These are phyloP conservation scores for Candida michaelii DNA, from an alignment of 805 yeast species.

Conservation along the genomic window DNA sequence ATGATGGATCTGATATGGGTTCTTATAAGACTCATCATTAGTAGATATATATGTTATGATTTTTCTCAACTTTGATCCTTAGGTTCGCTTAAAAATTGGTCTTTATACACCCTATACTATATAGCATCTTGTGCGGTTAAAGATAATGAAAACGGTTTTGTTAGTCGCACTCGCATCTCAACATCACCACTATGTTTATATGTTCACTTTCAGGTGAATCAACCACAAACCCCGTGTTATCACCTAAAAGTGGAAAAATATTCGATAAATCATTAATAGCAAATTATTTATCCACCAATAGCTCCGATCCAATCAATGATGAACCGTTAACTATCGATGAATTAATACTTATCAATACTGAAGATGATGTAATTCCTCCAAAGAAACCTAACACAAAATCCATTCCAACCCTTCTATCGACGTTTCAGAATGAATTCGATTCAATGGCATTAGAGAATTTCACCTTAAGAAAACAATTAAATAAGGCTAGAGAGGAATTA, in stretches of 20 bases:
- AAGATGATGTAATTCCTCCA: conserved; percentile 30
- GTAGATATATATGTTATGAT: neutral
- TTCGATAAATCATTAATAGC: conserved; percentile 65
- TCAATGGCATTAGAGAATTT: conserved; percentile 79
- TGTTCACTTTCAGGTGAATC: conserved; percentile 64
- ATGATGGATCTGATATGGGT: conserved; percentile 10
- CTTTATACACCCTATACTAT: too few relatives aligned
- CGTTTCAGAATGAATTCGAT: conserved; percentile 90
- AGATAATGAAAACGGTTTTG: too few relatives aligned
- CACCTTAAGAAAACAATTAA: conserved; percentile 69
- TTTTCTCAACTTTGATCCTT: neutral
- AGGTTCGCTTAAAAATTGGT: too few relatives aligned
- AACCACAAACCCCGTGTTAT: conserved; percentile 71
- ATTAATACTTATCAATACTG: conserved; percentile 41
- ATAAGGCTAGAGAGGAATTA: conserved; percentile 64
- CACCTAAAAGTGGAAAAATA: conserved; percentile 65
- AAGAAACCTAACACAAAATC: conserved; percentile 55
- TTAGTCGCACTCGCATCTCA: too few relatives aligned
- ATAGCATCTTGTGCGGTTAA: too few relatives aligned
- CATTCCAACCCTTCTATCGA: conserved; percentile 72
- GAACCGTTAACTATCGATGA: conserved; percentile 61
- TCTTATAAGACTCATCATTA: conserved; percentile 9
- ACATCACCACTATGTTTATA: conserved; percentile 9
- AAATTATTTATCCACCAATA: conserved; percentile 61
- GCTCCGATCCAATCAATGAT: conserved; percentile 74